Evolutionary conservation across 352 stramenopile species (phyloP).

Genomic region (Pythium apleroticum): DNA sequence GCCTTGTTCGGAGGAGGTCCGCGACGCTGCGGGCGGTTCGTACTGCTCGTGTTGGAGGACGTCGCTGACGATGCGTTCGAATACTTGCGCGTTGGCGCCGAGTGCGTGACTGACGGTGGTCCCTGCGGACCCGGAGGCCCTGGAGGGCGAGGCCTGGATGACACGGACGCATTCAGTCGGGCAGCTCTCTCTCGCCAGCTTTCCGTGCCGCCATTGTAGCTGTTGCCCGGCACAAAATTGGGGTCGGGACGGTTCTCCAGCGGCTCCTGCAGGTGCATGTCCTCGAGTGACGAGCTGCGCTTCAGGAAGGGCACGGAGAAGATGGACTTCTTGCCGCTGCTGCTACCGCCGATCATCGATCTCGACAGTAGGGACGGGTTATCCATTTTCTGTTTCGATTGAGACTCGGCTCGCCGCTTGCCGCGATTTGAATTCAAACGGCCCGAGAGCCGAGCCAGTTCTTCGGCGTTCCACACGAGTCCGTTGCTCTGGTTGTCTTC

Average conservation of each 20-base stretch:
- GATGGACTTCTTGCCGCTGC: constrained; percentile 11
- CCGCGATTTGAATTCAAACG: constrained; percentile 11
- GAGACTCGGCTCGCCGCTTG: constrained; percentile 10
- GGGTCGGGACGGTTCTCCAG: constrained; percentile 8
- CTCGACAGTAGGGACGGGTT: constrained; percentile 14
- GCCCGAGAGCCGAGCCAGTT: constrained; percentile 23
- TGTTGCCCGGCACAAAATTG: constrained; percentile 25
- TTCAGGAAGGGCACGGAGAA: constrained; percentile 23
- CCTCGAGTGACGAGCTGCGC: constrained; percentile 22
- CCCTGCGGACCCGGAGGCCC: neutral
- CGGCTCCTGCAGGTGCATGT: constrained; percentile 15
- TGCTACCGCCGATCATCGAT: constrained; percentile 9
- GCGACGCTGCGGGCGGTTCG: neutral
- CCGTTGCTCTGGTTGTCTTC: constrained; percentile 18
- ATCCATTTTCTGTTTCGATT: constrained; percentile 16
- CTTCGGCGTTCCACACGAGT: constrained; percentile 28
- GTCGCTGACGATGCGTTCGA: constrained; percentile 20
- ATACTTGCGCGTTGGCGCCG: constrained; percentile 17
- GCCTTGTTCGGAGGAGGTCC: constrained; percentile 3
- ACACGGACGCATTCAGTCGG: constrained; percentile 21
- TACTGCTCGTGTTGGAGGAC: constrained; percentile 18
- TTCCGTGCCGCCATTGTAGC: constrained; percentile 20
- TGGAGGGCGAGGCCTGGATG: constrained; percentile 9
- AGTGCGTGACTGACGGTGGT: constrained; percentile 10
- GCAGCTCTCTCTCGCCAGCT: constrained; percentile 19